Evolutionary conservation across 805 yeast genomes (phyloP).

Genomic region (Candida multigemmis): DNA sequence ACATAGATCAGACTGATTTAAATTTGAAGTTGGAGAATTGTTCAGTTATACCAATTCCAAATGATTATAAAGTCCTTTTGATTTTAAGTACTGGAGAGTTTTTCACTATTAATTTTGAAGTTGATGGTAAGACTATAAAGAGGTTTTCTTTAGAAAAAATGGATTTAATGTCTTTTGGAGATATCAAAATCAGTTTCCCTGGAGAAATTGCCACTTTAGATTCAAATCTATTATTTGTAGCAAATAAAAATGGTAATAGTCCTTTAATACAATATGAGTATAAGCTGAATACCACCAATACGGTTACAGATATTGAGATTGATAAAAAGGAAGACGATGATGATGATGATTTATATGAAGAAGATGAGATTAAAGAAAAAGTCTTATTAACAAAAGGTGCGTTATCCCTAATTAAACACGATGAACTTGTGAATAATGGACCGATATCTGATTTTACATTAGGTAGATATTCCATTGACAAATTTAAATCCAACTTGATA

Average conservation of each 20-base stretch:
- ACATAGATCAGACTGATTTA: constrained; percentile 39
- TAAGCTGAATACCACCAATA: constrained; percentile 5
- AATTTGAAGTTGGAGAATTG: constrained; percentile 51
- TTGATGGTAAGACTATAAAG: constrained; percentile 35
- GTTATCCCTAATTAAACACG: constrained; percentile 36
- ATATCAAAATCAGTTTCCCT: constrained; percentile 28
- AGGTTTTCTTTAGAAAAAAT: constrained; percentile 22
- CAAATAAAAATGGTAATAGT: constrained; percentile 53
- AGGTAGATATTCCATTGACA: constrained; percentile 50
- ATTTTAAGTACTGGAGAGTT: constrained; percentile 24
- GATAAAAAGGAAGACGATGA: constrained; percentile 20
- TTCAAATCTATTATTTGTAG: constrained; percentile 43
- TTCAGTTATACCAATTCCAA: constrained; percentile 21
- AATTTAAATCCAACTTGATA: constrained; percentile 48
- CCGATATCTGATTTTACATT: constrained; percentile 63
- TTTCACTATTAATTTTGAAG: constrained; percentile 23
- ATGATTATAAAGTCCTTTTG: constrained; percentile 24
- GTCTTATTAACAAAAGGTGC: constrained; percentile 6
- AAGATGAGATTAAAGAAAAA: constrained; percentile 21
- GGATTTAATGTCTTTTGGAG: constrained; percentile 15
- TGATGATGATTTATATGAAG: constrained; percentile 33
- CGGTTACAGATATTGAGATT: constrained; percentile 3
- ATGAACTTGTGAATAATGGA: constrained; percentile 55
- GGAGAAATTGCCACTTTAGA: constrained; percentile 32
- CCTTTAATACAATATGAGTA: constrained; percentile 36